Conservation (phyloP, 192 early-diverging fungal genomes). For the Martensiomyces pterosporus region DNA sequence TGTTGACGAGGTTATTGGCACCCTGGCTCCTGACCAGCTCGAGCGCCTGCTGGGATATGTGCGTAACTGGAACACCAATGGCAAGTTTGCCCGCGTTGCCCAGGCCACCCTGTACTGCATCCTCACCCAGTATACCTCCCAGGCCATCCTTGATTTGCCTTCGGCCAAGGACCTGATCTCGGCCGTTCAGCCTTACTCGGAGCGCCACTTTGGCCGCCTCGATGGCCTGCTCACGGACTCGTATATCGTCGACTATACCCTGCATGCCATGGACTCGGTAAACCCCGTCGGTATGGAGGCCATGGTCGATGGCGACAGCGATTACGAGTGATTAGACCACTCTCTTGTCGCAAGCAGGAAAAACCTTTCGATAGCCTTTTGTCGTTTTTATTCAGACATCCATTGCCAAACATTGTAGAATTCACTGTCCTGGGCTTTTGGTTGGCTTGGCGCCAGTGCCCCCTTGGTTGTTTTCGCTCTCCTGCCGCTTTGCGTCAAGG, state of each 20-base stretch:
- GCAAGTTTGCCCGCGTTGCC: constrained; percentile 70
- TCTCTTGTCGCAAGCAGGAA: neutral
- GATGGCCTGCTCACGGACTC: constrained; percentile 76
- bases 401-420: neutral
- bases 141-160: constrained; percentile 69
- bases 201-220: constrained; percentile 82
- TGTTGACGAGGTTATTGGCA: constrained; percentile 67
- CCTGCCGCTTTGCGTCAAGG: too few relatives aligned
- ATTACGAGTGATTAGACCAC: neutral
- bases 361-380: too few relatives aligned
- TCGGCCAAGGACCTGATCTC: constrained; percentile 82
- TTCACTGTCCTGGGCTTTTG: too few relatives aligned
- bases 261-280: constrained; percentile 78
- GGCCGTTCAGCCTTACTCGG: constrained; percentile 82
- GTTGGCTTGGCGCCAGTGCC: too few relatives aligned
- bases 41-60: constrained; percentile 78
- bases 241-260: constrained; percentile 84
- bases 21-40: constrained; percentile 64
- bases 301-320: constrained; percentile 2
- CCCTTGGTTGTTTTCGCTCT: too few relatives aligned
- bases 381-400: neutral
- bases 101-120: constrained; percentile 81
- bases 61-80: constrained; percentile 94
- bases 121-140: constrained; percentile 59
- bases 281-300: constrained; percentile 21